Percentiles rank a stretch among this genome's conserved stretches.
These are phyloP conservation scores for Fonsecaea multimorphosa DNA, from an alignment of 2,329 filamentous ascomycete species.

Conservation along the genomic window DNA sequence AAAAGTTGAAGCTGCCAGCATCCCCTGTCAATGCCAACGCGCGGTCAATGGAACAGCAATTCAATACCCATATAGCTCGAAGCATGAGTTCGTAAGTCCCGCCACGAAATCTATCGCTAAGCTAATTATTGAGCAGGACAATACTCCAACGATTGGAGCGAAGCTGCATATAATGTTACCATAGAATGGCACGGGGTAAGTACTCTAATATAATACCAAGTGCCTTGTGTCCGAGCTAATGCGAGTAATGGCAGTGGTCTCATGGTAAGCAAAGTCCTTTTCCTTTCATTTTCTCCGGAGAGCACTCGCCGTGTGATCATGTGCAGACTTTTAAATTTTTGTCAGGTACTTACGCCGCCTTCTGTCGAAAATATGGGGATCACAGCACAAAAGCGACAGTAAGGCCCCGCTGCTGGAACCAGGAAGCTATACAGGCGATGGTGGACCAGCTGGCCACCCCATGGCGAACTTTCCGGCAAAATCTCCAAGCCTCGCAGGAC, in stretches of 20 bases:
- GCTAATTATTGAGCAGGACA: not conserved
- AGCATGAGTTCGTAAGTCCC: not conserved
- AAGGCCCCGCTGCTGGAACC: constrained; percentile 12
- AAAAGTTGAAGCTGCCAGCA: constrained; percentile 8
- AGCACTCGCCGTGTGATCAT: too few relatives aligned
- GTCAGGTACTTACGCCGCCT: constrained; percentile 15
- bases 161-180: constrained; percentile 8
- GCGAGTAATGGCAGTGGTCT: constrained; percentile 9
- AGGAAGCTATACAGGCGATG: constrained; percentile 17
- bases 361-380: constrained; percentile 18
- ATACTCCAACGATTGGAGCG: constrained; percentile 10
- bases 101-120: not conserved
- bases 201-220: not conserved
- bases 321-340: not conserved
- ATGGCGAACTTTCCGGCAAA: constrained; percentile 8
- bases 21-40: constrained; percentile 10
- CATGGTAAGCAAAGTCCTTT: constrained; percentile 2
- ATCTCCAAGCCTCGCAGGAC: not conserved
- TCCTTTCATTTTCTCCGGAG: not conserved
- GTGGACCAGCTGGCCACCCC: constrained; percentile 9
- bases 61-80: constrained; percentile 5
- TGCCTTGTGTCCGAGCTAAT: not conserved
- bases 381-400: not conserved
- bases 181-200: constrained; percentile 17
- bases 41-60: constrained; percentile 7